Conservation (phyloP, 352 stramenopile species). For the Phytophthora lateralis region DNA sequence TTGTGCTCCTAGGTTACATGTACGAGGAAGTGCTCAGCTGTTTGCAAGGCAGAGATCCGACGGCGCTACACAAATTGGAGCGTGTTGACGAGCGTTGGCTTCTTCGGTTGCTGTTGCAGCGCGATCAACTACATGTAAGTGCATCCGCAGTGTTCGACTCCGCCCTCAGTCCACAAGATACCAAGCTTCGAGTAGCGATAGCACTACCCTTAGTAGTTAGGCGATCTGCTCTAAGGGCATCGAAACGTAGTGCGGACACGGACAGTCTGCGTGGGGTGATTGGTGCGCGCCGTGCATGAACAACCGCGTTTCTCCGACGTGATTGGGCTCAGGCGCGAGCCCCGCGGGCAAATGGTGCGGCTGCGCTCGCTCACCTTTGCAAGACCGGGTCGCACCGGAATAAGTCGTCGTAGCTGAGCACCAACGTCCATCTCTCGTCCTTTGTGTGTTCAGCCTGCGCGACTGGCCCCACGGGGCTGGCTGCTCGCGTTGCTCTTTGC, state of each 20-base stretch:
- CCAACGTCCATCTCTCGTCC: not conserved
- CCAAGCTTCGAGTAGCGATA: not conserved
- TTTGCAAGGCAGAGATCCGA: not conserved
- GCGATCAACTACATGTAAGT: too few species aligned
- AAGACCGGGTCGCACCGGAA: slow-evolving; percentile 6
- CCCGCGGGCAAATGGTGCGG: slow-evolving; percentile 9
- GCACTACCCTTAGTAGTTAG: too few species aligned
- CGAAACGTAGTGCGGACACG: not conserved
- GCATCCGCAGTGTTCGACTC: too few species aligned
- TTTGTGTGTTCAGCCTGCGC: slow-evolving; percentile 10
- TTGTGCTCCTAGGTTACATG: too few species aligned
- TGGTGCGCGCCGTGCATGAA: not conserved
- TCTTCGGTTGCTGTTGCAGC: too few species aligned
- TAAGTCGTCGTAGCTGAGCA: not conserved
- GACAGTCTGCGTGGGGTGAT: not conserved
- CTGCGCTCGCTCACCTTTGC: slow-evolving; percentile 6
- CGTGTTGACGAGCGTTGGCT: too few species aligned
- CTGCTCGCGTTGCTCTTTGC: not conserved
- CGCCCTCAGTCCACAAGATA: not conserved
- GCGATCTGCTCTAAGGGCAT: not conserved
- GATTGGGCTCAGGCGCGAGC: slow-evolving; percentile 3
- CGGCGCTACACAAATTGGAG: not conserved
- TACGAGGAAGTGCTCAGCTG: too few species aligned
- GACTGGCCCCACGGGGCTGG: slow-evolving; percentile 5
- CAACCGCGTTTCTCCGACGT: not conserved